phyloP scores from a whole-genome alignment of 768 basidiomycete species.

The Lactarius deliciosus region DNA sequence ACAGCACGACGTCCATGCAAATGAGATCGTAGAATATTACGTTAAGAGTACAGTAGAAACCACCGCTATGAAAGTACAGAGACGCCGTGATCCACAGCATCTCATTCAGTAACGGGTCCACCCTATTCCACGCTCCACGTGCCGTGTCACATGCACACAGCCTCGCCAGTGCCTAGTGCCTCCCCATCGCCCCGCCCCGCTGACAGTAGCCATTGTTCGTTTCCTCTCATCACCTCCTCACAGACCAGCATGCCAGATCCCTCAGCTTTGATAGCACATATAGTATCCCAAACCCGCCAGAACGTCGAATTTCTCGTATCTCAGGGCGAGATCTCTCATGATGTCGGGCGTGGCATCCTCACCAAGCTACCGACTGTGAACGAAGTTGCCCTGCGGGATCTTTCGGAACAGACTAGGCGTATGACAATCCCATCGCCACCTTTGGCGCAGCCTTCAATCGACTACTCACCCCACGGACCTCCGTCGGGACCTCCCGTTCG shows the following conservation, averaged over 20 bases:
- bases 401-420: slow-evolving; percentile 29
- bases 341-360: slow-evolving; percentile 43
- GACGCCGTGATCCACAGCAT: too few relatives aligned
- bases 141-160: not conserved
- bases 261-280: slow-evolving; percentile 54
- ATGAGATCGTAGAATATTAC: too few relatives aligned
- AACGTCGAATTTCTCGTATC: slow-evolving; percentile 48
- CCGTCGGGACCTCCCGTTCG: slow-evolving; percentile 26
- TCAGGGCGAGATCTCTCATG: slow-evolving; percentile 43
- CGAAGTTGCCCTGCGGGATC: slow-evolving; percentile 29
- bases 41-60: too few relatives aligned
- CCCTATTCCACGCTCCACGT: too few relatives aligned
- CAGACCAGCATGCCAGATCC: slow-evolving; percentile 24
- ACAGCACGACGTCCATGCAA: too few relatives aligned
- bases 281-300: slow-evolving; percentile 47
- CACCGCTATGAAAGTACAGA: too few relatives aligned
- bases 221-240: not conserved
- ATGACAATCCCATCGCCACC: slow-evolving; percentile 24
- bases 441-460: slow-evolving; percentile 8
- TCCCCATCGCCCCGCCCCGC: too few relatives aligned
- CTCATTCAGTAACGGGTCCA: too few relatives aligned
- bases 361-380: slow-evolving; percentile 38
- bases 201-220: not conserved
- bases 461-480: slow-evolving; percentile 9
- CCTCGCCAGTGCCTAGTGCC: too few relatives aligned